Conservation (phyloP, 805 yeast species). For the Barnettozyma vustinii region DNA sequence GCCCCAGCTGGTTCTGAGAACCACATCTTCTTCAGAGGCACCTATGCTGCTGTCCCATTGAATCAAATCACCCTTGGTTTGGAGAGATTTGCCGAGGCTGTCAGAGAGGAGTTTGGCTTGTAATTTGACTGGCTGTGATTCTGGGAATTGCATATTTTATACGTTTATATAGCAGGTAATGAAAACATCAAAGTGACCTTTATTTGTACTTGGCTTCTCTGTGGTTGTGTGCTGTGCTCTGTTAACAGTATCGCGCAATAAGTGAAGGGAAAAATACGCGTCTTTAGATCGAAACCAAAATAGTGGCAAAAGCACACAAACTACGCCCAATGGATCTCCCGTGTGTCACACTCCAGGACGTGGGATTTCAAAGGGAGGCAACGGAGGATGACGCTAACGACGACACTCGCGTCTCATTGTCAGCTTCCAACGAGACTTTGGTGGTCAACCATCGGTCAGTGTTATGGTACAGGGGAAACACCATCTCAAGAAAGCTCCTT, state of each 20-base stretch:
- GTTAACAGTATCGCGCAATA: not conserved
- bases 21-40: slow-evolving; percentile 75
- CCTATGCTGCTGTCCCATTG: slow-evolving; percentile 79
- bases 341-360: slow-evolving; percentile 1
- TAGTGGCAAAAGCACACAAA: not conserved
- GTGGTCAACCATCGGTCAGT: slow-evolving; percentile 13
- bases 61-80: slow-evolving; percentile 57
- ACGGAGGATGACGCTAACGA: not conserved
- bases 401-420: slow-evolving; percentile 5
- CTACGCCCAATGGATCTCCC: slow-evolving; percentile 7
- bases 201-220: too few relatives aligned
- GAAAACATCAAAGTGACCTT: not conserved
- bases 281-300: not conserved
- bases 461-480: slow-evolving; percentile 44
- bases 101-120: slow-evolving; percentile 44
- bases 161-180: not conserved
- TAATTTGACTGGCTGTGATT: not conserved
- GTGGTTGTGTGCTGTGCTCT: too few relatives aligned
- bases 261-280: not conserved
- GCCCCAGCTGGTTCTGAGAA: slow-evolving; percentile 36
- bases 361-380: slow-evolving; percentile 1
- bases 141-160: not conserved
- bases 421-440: slow-evolving; percentile 14
- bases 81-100: slow-evolving; percentile 62
- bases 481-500: slow-evolving; percentile 41